phyloP scores from a whole-genome alignment of 306 rosid species.

The Luffa acutangula region DNA sequence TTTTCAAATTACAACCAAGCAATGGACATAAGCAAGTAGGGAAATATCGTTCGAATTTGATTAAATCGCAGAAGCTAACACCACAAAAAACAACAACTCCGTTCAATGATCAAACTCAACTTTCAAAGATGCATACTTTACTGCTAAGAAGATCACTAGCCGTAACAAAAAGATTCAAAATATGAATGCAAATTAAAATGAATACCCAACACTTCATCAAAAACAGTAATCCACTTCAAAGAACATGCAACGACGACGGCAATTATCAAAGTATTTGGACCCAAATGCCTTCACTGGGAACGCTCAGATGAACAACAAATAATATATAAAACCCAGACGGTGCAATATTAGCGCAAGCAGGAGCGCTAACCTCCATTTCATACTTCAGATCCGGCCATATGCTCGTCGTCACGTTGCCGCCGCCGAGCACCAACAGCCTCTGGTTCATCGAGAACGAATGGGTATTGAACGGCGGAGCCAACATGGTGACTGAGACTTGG shows the following conservation, averaged over 20 bases:
- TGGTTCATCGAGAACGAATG: slow-evolving; percentile 52
- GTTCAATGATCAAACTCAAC: neutral
- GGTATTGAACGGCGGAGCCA: slow-evolving; percentile 39
- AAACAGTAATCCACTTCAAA: neutral
- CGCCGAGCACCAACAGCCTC: slow-evolving; percentile 21
- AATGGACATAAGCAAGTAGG: too few species aligned
- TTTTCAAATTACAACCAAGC: too few species aligned
- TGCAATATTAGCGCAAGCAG: slow-evolving; percentile 29
- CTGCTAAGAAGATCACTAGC: too few species aligned
- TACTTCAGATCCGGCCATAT: slow-evolving; percentile 3
- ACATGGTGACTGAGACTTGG: slow-evolving; percentile 23
- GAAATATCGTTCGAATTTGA: too few species aligned
- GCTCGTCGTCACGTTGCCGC: neutral
- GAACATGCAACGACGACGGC: neutral
- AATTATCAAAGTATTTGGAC: slow-evolving; percentile 14
- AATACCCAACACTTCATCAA: neutral
- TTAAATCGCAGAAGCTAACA: too few species aligned
- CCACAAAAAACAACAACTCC: neutral
- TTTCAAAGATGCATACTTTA: too few species aligned
- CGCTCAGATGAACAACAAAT: slow-evolving; percentile 30
- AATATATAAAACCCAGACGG: slow-evolving; percentile 41
- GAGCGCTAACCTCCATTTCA: slow-evolving; percentile 18
- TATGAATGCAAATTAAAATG: neutral
- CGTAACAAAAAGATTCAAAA: neutral
- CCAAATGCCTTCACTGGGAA: slow-evolving; percentile 49